Percentiles rank a stretch among this genome's conserved stretches.
These are phyloP conservation scores for Saitozyma sp. DNA, from an alignment of 768 basidiomycete genomes.

Conservation along the genomic window DNA sequence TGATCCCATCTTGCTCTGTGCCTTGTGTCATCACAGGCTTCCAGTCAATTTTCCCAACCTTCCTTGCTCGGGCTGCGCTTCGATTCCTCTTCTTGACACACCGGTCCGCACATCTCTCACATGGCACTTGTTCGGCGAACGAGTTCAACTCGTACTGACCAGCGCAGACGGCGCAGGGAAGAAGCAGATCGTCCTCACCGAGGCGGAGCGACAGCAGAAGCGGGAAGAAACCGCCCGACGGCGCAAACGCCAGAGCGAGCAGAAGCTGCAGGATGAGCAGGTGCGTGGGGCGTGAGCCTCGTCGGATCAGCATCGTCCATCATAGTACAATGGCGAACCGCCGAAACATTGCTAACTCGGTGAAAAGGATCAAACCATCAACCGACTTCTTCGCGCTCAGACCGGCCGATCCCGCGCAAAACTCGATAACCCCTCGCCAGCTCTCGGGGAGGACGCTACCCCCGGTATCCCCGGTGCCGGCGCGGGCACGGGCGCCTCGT, in stretches of 20 bases:
- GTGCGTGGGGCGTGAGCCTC: slow-evolving; percentile 17
- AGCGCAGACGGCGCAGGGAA: slow-evolving; percentile 27
- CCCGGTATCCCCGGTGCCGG: too few relatives aligned
- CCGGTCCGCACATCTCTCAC: too few relatives aligned
- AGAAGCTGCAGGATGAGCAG: slow-evolving; percentile 51
- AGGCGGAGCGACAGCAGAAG: slow-evolving; percentile 41
- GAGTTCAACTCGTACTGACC: background rate
- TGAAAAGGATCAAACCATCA: slow-evolving; percentile 49
- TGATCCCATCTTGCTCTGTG: background rate
- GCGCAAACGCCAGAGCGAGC: slow-evolving; percentile 49
- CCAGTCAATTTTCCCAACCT: background rate
- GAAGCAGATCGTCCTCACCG: slow-evolving; percentile 45
- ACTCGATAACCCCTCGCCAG: slow-evolving; percentile 31
- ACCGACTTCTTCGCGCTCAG: slow-evolving; percentile 50
- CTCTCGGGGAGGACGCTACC: too few relatives aligned
- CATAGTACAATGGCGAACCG: too few relatives aligned
- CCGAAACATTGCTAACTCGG: background rate
- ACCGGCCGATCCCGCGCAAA: slow-evolving; percentile 42
- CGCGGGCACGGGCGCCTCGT: too few relatives aligned
- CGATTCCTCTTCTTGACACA: too few relatives aligned
- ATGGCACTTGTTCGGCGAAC: too few relatives aligned
- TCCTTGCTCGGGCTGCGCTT: background rate
- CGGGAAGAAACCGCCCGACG: slow-evolving; percentile 49
- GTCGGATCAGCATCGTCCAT: background rate
- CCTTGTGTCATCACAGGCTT: background rate